These are phyloP conservation scores for Comarum palustre DNA, from an alignment of 306 rosid species.

Conservation along the genomic window DNA sequence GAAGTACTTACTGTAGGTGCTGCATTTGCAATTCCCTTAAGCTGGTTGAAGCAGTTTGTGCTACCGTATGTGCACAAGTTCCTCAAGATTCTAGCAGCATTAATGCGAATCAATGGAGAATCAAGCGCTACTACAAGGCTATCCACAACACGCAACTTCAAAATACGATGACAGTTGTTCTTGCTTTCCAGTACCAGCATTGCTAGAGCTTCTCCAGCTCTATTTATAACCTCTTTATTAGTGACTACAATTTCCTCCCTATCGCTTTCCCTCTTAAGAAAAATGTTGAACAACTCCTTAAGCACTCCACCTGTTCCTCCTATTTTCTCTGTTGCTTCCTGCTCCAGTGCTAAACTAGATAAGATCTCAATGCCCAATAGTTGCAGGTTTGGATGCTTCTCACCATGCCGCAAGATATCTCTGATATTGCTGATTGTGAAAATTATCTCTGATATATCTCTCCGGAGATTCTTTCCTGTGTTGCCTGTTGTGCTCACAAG, in stretches of 20 bases:
- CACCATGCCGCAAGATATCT: slow-evolving; percentile 72
- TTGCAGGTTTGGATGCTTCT: slow-evolving; percentile 59
- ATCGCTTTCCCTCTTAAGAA: slow-evolving; percentile 39
- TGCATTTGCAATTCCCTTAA: slow-evolving; percentile 53
- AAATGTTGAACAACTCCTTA: slow-evolving; percentile 64
- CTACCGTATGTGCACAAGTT: slow-evolving; percentile 70
- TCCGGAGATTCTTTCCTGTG: slow-evolving; percentile 65
- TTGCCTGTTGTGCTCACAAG: slow-evolving; percentile 71
- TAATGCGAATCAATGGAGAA: slow-evolving; percentile 52
- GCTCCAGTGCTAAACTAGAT: slow-evolving; percentile 73
- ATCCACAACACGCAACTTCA: slow-evolving; percentile 48
- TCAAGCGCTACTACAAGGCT: slow-evolving; percentile 55
- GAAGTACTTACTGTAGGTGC: slow-evolving; percentile 71
- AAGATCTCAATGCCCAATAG: slow-evolving; percentile 77
- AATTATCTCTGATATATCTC: slow-evolving; percentile 79
- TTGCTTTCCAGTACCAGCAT: slow-evolving; percentile 80
- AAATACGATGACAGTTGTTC: slow-evolving; percentile 59
- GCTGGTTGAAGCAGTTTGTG: slow-evolving; percentile 48
- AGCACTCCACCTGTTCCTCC: slow-evolving; percentile 88
- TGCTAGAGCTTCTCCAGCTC: slow-evolving; percentile 92
- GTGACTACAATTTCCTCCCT: slow-evolving; percentile 25
- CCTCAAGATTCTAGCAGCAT: slow-evolving; percentile 76
- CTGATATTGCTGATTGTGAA: slow-evolving; percentile 81
- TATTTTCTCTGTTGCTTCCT: slow-evolving; percentile 73
- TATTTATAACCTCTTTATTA: slow-evolving; percentile 39